A percentile compares a stretch with the other conserved stretches of the same genome.
Conservation (phyloP, 805 yeast genomes). For the Candida bentonensis region DNA sequence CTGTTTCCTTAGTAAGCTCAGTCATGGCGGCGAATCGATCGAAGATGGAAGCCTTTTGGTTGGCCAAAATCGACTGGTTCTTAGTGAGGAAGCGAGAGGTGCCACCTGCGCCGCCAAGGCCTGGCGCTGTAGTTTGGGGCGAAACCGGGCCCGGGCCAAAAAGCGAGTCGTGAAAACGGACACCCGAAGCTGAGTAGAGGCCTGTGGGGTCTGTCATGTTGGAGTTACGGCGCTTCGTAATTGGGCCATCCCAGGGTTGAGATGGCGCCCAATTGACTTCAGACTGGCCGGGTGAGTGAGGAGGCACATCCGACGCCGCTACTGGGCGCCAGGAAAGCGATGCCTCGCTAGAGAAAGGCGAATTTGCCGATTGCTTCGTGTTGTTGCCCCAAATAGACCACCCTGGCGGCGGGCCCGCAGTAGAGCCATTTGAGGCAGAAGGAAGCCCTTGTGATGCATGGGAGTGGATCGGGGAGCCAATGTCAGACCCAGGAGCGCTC, state of each 20-base stretch:
- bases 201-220: constrained; percentile 1
- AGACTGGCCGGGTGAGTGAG: not conserved
- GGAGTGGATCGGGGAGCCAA: not conserved
- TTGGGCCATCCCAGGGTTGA: not conserved
- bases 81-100: not conserved
- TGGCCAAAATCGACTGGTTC: not conserved
- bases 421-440: not conserved
- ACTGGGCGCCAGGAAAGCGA: not conserved
- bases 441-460: not conserved
- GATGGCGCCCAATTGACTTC: not conserved
- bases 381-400: constrained; percentile 1
- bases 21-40: constrained; percentile 1
- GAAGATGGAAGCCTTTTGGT: not conserved
- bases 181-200: not conserved
- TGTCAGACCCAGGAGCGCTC: not conserved
- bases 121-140: not conserved
- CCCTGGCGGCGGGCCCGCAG: not conserved
- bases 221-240: not conserved
- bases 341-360: not conserved
- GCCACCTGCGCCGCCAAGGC: not conserved
- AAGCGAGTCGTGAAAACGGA: not conserved
- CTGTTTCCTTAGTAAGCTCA: not conserved
- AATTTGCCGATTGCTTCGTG: not conserved
- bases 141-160: not conserved
- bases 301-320: not conserved